Conservation (phyloP, 768 basidiomycete species). For the Leccinum imitatum region DNA sequence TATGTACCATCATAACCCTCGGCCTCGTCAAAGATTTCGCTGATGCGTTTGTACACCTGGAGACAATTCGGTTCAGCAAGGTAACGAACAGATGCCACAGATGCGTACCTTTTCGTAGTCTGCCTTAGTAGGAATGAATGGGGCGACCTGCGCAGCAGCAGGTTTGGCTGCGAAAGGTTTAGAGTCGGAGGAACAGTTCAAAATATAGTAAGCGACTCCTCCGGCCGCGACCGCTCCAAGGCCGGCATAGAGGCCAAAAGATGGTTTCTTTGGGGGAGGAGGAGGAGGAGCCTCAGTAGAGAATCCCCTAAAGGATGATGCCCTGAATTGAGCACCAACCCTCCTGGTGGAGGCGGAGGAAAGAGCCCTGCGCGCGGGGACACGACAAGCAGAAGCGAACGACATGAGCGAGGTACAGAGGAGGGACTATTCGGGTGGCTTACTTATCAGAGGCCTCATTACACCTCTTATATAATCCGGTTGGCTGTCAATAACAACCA, state of each 20-base stretch:
- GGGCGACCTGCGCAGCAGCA: slow-evolving; percentile 58
- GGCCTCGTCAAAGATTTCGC: slow-evolving; percentile 71
- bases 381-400: slow-evolving; percentile 47
- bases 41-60: slow-evolving; percentile 90
- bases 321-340: slow-evolving; percentile 35
- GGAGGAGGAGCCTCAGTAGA: slow-evolving; percentile 51
- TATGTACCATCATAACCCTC: slow-evolving; percentile 75
- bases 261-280: slow-evolving; percentile 45
- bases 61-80: not conserved
- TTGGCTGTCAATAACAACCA: not conserved
- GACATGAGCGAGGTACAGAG: slow-evolving; percentile 45
- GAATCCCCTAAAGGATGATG: slow-evolving; percentile 52
- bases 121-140: slow-evolving; percentile 73
- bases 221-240: slow-evolving; percentile 60
- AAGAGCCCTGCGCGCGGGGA: slow-evolving; percentile 47
- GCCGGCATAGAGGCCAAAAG: slow-evolving; percentile 56
- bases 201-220: slow-evolving; percentile 65
- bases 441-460: slow-evolving; percentile 7
- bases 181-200: slow-evolving; percentile 45
- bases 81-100: not conserved
- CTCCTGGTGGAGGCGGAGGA: slow-evolving; percentile 29
- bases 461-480: slow-evolving; percentile 18
- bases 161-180: slow-evolving; percentile 58
- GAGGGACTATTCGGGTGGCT: slow-evolving; percentile 6
- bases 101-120: slow-evolving; percentile 83